A percentile compares a stretch with the other conserved stretches of the same genome.
Conservation (phyloP, 345 rosid genomes). For the Noccaea bulbosa region DNA sequence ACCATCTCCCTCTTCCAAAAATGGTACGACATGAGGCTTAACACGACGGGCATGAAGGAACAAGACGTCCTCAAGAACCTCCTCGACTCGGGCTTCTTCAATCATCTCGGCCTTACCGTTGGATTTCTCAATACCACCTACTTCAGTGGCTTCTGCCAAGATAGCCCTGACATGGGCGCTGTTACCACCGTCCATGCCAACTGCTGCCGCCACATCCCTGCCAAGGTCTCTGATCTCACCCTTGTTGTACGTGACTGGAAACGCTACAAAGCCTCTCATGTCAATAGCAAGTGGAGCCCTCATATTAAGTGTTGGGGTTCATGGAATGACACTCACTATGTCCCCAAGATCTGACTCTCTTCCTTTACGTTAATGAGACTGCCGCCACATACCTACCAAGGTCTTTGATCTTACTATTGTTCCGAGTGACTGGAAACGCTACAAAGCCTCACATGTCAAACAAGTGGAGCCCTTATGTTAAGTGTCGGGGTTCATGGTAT, state of each 20-base stretch:
- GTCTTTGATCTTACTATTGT: conserved; percentile 56
- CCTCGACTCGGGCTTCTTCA: conserved; percentile 44
- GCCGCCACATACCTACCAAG: conserved; percentile 65
- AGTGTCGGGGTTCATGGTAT: conserved; percentile 53
- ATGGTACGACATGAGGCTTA: conserved; percentile 69
- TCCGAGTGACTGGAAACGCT: conserved; percentile 63
- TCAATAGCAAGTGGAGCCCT: conserved; percentile 48
- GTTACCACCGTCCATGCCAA: conserved; percentile 83
- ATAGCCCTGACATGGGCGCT: conserved; percentile 52
- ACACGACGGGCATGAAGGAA: conserved; percentile 61
- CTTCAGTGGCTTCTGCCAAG: conserved; percentile 84
- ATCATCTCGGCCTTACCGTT: conserved; percentile 48
- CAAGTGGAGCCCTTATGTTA: conserved; percentile 49
- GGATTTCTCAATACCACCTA: conserved; percentile 56
- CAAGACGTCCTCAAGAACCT: conserved; percentile 69
- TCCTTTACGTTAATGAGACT: background rate
- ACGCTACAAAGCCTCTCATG: conserved; percentile 43
- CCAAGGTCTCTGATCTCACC: conserved; percentile 66
- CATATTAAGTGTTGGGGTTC: conserved; percentile 50
- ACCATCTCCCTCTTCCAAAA: conserved; percentile 59
- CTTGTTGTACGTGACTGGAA: conserved; percentile 69
- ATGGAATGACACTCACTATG: conserved; percentile 46
- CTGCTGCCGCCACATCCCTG: conserved; percentile 71
- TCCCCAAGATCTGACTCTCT: conserved; percentile 31
- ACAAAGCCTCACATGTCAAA: conserved; percentile 36